Evolutionary conservation across 192 early-diverging fungal species (phyloP), one percentile per base, ranked within the genome.

Genomic region (Chytriomyces hyalinus): DNA sequence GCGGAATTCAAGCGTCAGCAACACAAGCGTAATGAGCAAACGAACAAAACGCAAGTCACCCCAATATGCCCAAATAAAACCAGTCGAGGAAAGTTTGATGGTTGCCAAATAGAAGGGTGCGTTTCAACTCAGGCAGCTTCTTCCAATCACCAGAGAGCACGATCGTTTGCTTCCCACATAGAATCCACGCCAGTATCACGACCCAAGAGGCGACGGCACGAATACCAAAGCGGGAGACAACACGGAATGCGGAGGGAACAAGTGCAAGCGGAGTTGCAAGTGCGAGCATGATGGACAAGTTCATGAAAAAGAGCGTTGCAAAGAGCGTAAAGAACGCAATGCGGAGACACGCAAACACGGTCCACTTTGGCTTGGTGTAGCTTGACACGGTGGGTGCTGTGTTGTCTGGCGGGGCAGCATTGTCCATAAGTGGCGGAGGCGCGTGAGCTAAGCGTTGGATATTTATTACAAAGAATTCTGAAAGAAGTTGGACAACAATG

Each of bases 21-120:
- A 43, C 9, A 53, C 10, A 71, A 65, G n/a, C 63, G 26, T 28
- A 26, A 65, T 13, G 63, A 13, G 63, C 20, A 28, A 65, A n/a
- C 48, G 50, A 36, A n/a, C 3, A 20, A 53, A 24, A 22, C 8
- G 4, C 17, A 9, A 71, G 49, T 71, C 20, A 71, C 69, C 49
- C 69, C 17, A 11, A 59, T 22, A 71, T 20, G 44, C 71, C 71
- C 9, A 73, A n/a, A 20, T 57, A 73, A 53, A 53, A 73, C 71
- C 71, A 73, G 45, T 73, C 71, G 3, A 62, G 8, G 17, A 62
- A 73, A 15, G 59, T 73, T 62, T 73, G 71, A 62, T 73, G 71
- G 44, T 73, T 73, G 36, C 59, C 8, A 63, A 73, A 73, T 17
- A 60, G 2, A 36, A 73, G 7, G 11, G 2, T 20, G 53, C 53